Percentiles rank a stretch among this genome's conserved stretches.
Conservation (phyloP, 106 monocot genomes). For the Narthecium ossifragum region DNA sequence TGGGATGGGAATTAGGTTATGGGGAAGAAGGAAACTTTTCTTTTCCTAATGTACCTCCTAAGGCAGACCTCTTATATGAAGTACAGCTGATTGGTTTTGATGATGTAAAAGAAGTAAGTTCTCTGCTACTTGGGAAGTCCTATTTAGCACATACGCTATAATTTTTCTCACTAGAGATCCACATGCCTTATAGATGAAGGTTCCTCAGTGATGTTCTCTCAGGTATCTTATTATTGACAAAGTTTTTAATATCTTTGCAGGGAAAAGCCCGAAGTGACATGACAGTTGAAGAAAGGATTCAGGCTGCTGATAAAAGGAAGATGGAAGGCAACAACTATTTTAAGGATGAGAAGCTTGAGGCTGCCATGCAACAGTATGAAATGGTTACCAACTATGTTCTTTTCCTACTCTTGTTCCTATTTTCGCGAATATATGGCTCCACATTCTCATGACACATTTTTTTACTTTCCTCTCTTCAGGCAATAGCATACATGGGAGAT, state of each 20-base stretch:
- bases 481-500: conserved; percentile 98
- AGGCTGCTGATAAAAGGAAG: conserved; percentile 87
- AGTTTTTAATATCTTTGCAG: conserved; percentile 21
- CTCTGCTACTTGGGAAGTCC: not conserved
- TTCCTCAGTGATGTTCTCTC: not conserved
- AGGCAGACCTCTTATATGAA: conserved; percentile 84
- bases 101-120: conserved; percentile 80
- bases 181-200: not conserved
- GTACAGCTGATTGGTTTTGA: conserved; percentile 97
- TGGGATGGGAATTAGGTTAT: conserved; percentile 89
- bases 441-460: not conserved
- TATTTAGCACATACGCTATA: not conserved
- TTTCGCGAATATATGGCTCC: not conserved
- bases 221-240: not conserved
- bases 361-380: conserved; percentile 99
- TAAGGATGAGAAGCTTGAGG: conserved; percentile 79
- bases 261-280: conserved; percentile 94
- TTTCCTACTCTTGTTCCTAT: not conserved
- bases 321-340: conserved; percentile 70
- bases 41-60: conserved; percentile 93
- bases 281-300: conserved; percentile 98
- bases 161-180: not conserved
- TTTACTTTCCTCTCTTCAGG: conserved; percentile 37
- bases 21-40: conserved; percentile 97
- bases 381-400: conserved; percentile 42